phyloP scores from a whole-genome alignment of 768 basidiomycete species.

The Polyporus arcularius region DNA sequence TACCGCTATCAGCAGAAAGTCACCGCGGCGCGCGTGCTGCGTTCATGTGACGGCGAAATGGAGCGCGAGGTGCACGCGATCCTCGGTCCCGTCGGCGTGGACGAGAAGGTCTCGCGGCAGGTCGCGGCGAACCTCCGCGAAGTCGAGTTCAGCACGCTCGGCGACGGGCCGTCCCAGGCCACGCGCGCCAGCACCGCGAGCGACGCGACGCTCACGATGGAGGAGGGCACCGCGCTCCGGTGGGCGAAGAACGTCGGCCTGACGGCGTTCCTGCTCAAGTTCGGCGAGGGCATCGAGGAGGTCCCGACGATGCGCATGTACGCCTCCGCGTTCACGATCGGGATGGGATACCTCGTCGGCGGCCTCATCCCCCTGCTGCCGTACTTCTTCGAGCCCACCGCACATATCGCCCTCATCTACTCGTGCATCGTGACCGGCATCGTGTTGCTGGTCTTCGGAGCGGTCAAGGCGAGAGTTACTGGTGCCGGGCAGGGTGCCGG shows the following conservation, averaged over 20 bases:
- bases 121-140: constrained; percentile 78
- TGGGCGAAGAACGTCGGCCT: constrained; percentile 84
- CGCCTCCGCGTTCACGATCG: constrained; percentile 92
- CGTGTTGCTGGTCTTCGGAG: constrained; percentile 87
- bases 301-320: constrained; percentile 83
- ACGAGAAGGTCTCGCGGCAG: constrained; percentile 73
- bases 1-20: constrained; percentile 78
- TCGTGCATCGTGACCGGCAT: constrained; percentile 82
- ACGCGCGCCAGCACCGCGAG: constrained; percentile 15
- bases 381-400: constrained; percentile 82
- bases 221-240: constrained; percentile 48
- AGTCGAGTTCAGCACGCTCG: constrained; percentile 50
- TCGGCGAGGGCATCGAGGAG: constrained; percentile 95
- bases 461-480: constrained; percentile 85
- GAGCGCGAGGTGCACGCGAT: constrained; percentile 92
- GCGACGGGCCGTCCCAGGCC: constrained; percentile 3
- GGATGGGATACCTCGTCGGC: constrained; percentile 90
- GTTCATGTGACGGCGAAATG: constrained; percentile 93
- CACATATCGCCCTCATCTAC: constrained; percentile 67
- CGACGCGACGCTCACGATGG: constrained; percentile 44
- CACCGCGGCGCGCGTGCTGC: constrained; percentile 79
- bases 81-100: constrained; percentile 87
- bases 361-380: constrained; percentile 91
- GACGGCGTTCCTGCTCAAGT: constrained; percentile 93
- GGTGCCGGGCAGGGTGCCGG: constrained; percentile 61